Evolutionary conservation across 495 filamentous ascomycete genomes (phyloP).

Genomic region (Darksidea phi): DNA sequence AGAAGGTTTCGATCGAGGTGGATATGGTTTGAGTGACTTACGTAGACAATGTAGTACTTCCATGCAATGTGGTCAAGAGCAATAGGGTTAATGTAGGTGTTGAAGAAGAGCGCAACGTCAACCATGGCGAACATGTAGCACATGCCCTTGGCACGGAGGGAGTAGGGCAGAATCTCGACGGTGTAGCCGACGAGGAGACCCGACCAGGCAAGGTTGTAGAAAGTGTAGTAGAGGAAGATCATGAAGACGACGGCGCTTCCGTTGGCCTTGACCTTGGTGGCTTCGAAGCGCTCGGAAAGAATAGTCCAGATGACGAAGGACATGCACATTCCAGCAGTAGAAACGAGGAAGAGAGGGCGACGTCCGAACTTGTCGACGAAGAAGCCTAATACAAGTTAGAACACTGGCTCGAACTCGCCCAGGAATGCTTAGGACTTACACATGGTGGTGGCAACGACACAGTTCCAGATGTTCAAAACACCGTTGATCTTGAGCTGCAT

Average conservation of each 20-base stretch:
- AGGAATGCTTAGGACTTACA: constrained; percentile 38
- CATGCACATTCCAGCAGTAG: constrained; percentile 54
- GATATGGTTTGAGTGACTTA: constrained; percentile 30
- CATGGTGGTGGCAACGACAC: constrained; percentile 56
- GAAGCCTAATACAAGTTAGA: constrained; percentile 32
- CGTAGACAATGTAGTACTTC: constrained; percentile 38
- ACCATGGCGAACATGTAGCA: constrained; percentile 49
- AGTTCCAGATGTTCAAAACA: constrained; percentile 55
- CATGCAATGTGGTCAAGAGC: constrained; percentile 29
- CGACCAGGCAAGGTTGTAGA: constrained; percentile 46
- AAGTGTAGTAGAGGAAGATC: constrained; percentile 50
- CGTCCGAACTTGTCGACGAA: constrained; percentile 57
- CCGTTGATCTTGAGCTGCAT: constrained; percentile 53
- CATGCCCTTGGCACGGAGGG: constrained; percentile 49
- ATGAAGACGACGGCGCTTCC: constrained; percentile 45
- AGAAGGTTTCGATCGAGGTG: neutral
- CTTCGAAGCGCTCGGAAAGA: constrained; percentile 42
- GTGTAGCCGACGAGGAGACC: constrained; percentile 39
- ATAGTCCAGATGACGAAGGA: constrained; percentile 52
- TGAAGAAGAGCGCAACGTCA: constrained; percentile 50
- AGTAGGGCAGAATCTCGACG: constrained; percentile 48
- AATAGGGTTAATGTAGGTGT: constrained; percentile 40
- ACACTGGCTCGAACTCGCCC: neutral
- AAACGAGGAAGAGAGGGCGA: constrained; percentile 57
- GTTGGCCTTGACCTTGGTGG: constrained; percentile 32